Conservation (phyloP, 345 rosid genomes). For the Sisymbrium irio region DNA sequence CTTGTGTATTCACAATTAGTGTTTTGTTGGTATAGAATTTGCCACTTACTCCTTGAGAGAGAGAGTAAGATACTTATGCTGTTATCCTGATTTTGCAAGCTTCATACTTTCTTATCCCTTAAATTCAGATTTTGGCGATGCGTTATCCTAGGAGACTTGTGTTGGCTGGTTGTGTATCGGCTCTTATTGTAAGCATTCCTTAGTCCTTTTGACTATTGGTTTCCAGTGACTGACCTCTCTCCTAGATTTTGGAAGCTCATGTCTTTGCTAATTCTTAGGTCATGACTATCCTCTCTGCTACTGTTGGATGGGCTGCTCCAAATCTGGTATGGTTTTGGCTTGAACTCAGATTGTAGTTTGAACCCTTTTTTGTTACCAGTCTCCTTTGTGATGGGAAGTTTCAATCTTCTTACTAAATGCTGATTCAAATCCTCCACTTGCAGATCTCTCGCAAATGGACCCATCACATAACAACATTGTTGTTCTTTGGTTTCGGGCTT, state of each 20-base stretch:
- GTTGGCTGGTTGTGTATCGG: conserved; percentile 80
- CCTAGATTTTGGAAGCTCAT: conserved; percentile 1
- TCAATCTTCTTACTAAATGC: neutral
- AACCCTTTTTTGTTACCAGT: neutral
- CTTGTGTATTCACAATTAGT: neutral
- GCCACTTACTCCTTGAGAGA: neutral
- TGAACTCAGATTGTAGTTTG: neutral
- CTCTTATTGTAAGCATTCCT: conserved; percentile 60
- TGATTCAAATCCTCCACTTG: conserved; percentile 14
- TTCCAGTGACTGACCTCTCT: neutral
- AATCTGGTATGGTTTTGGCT: conserved; percentile 48
- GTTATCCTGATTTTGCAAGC: neutral
- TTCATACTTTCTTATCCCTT: conserved; percentile 5
- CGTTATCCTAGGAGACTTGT: conserved; percentile 96
- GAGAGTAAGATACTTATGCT: neutral
- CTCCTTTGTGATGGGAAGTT: neutral
- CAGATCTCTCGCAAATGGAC: conserved; percentile 97
- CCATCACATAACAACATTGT: conserved; percentile 76
- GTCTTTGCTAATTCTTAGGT: conserved; percentile 48
- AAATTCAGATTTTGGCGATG: conserved; percentile 86
- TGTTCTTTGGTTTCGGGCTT: conserved; percentile 87
- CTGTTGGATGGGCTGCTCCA: conserved; percentile 97
- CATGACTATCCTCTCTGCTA: conserved; percentile 90
- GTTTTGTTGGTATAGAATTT: neutral
- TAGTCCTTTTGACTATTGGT: neutral